Conservation (phyloP, 805 yeast species). For the Ogataea pignaliae region DNA sequence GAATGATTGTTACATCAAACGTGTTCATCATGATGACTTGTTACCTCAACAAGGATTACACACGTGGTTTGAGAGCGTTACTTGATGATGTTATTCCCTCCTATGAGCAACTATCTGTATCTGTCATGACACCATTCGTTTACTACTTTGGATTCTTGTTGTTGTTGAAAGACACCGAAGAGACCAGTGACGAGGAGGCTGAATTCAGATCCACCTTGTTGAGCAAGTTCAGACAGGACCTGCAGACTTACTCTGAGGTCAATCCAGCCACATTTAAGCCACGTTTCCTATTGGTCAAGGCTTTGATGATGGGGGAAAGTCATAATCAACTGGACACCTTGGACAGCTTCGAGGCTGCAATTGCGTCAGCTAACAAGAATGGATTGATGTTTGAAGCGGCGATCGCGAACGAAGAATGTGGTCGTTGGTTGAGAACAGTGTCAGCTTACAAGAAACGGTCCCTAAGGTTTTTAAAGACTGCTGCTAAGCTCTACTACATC, state of each 20-base stretch:
- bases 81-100: conserved; percentile 2
- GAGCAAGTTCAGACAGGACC: conserved; percentile 19
- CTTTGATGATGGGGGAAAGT: conserved; percentile 25
- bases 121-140: conserved; percentile 7
- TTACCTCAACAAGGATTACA: conserved; percentile 8
- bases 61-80: conserved; percentile 4
- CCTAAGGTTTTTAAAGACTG: conserved; percentile 32
- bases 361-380: conserved; percentile 33
- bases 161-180: conserved; percentile 13
- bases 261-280: conserved; percentile 36
- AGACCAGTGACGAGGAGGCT: conserved; percentile 13
- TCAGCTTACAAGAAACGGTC: conserved; percentile 31
- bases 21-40: neutral
- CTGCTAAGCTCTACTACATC: conserved; percentile 31
- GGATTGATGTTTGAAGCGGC: conserved; percentile 36
- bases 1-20: neutral
- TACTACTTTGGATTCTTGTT: conserved; percentile 10
- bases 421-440: conserved; percentile 31
- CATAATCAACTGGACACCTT: conserved; percentile 34
- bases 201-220: conserved; percentile 14
- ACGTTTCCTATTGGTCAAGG: conserved; percentile 34
- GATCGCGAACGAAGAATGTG: conserved; percentile 38
- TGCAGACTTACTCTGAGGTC: conserved; percentile 32
- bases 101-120: neutral
- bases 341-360: conserved; percentile 42